phyloP scores from a whole-genome alignment of 2,329 filamentous ascomycete species.

The Botrytis paeoniae region DNA sequence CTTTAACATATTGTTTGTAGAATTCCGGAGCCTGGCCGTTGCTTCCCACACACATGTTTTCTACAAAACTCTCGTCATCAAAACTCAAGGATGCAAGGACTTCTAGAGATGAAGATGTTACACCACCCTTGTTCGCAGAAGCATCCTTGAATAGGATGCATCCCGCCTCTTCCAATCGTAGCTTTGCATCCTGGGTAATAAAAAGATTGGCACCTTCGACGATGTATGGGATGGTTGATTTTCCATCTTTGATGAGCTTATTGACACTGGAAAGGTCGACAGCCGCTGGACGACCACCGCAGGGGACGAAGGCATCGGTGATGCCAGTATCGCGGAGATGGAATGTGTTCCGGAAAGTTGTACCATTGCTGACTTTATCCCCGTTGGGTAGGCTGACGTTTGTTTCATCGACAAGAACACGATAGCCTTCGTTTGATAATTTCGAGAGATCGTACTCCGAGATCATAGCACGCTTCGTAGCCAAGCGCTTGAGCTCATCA shows the following conservation, averaged over 20 bases:
- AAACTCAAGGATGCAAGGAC: slow-evolving; percentile 93
- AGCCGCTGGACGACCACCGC: slow-evolving; percentile 92
- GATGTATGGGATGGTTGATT: slow-evolving; percentile 84
- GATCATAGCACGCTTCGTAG: slow-evolving; percentile 86
- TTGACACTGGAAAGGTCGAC: slow-evolving; percentile 87
- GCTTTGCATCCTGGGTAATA: slow-evolving; percentile 97
- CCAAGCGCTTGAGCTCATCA: slow-evolving; percentile 77
- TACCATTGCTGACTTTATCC: slow-evolving; percentile 86
- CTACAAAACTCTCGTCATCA: slow-evolving; percentile 80
- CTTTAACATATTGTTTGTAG: slow-evolving; percentile 88
- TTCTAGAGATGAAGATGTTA: slow-evolving; percentile 94
- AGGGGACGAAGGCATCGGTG: slow-evolving; percentile 91
- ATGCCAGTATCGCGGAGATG: slow-evolving; percentile 76
- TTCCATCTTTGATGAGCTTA: slow-evolving; percentile 87
- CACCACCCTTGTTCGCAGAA: slow-evolving; percentile 96
- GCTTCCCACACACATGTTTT: slow-evolving; percentile 87
- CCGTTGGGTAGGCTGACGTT: slow-evolving; percentile 85
- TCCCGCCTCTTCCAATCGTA: slow-evolving; percentile 91
- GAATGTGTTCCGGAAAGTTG: slow-evolving; percentile 95
- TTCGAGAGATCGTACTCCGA: slow-evolving; percentile 79
- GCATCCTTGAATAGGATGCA: slow-evolving; percentile 97
- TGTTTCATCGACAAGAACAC: slow-evolving; percentile 86
- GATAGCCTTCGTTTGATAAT: slow-evolving; percentile 83
- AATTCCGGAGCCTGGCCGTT: slow-evolving; percentile 80
- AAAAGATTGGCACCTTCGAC: slow-evolving; percentile 98